A percentile compares a stretch with the other conserved stretches of the same genome.
These are phyloP conservation scores for Aspergillus brasiliensis DNA, from an alignment of 2,329 filamentous ascomycete species.

Conservation along the genomic window DNA sequence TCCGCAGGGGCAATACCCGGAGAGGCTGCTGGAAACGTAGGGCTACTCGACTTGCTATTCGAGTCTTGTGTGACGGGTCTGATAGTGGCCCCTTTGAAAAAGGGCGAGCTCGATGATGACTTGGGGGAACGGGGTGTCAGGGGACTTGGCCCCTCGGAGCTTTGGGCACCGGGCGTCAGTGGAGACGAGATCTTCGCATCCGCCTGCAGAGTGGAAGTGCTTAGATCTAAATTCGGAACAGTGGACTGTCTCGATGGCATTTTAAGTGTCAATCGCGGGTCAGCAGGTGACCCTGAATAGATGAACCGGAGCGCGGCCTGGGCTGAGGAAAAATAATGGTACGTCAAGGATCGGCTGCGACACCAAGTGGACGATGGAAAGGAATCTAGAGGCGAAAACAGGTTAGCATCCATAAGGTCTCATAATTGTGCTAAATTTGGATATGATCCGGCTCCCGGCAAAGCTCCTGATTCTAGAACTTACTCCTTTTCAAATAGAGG, in stretches of 20 bases:
- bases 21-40: conserved; percentile 30
- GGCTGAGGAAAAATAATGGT: not conserved
- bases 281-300: conserved; percentile 1
- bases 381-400: conserved; percentile 2
- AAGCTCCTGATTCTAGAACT: conserved; percentile 13
- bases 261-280: conserved; percentile 24
- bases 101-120: conserved; percentile 40
- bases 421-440: not conserved
- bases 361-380: conserved; percentile 4
- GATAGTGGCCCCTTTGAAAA: conserved; percentile 43
- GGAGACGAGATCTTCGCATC: conserved; percentile 35
- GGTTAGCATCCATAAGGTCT: conserved; percentile 7
- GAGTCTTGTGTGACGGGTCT: conserved; percentile 44
- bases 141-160: conserved; percentile 38
- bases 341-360: not conserved
- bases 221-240: conserved; percentile 43
- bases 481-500: conserved; percentile 8
- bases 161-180: conserved; percentile 38
- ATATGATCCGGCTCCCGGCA: not conserved
- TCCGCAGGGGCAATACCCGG: conserved; percentile 25
- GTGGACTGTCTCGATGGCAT: conserved; percentile 42
- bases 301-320: not conserved
- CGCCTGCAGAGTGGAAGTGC: conserved; percentile 32
- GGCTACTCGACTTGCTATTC: conserved; percentile 31
- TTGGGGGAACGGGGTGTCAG: conserved; percentile 43